phyloP scores from a whole-genome alignment of 805 yeast genomes.

The Kuraishia floccosa region DNA sequence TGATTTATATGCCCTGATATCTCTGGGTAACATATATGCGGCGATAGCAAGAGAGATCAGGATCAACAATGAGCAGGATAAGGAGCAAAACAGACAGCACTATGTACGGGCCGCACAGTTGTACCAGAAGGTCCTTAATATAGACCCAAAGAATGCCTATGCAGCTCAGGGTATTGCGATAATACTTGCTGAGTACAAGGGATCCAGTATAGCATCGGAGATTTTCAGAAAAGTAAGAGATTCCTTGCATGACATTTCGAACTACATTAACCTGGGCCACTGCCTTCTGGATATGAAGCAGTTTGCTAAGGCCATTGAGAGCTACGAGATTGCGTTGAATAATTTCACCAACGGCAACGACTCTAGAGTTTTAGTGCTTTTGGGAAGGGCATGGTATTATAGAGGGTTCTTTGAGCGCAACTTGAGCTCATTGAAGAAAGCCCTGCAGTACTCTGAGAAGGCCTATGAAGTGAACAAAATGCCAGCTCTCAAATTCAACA shows the following conservation, averaged over 20 bases:
- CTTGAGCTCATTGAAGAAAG: constrained; percentile 42
- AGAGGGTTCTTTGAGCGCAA: constrained; percentile 65
- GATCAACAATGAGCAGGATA: constrained; percentile 29
- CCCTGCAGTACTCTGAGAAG: constrained; percentile 50
- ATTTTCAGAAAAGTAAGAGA: constrained; percentile 85
- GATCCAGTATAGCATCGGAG: constrained; percentile 67
- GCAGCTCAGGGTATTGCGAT: constrained; percentile 98
- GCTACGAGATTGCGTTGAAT: constrained; percentile 69
- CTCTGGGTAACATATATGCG: constrained; percentile 82
- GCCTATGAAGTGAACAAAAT: constrained; percentile 35
- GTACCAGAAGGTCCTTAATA: constrained; percentile 74
- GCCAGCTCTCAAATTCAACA: constrained; percentile 56
- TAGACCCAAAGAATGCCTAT: constrained; percentile 79
- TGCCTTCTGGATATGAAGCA: constrained; percentile 76
- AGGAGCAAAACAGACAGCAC: constrained; percentile 53
- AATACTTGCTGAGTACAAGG: constrained; percentile 76
- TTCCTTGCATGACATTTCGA: constrained; percentile 73
- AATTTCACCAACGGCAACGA: constrained; percentile 55
- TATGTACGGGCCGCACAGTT: constrained; percentile 87
- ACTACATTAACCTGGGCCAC: constrained; percentile 81
- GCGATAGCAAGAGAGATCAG: constrained; percentile 71
- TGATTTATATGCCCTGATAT: constrained; percentile 80
- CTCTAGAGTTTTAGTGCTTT: constrained; percentile 52
- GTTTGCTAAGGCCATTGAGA: constrained; percentile 77
- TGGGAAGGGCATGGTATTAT: constrained; percentile 84